Percentiles rank a stretch among this genome's conserved stretches.
Evolutionary conservation across 805 yeast species (phyloP).

Genomic region (Phaffomyces thermotolerans): DNA sequence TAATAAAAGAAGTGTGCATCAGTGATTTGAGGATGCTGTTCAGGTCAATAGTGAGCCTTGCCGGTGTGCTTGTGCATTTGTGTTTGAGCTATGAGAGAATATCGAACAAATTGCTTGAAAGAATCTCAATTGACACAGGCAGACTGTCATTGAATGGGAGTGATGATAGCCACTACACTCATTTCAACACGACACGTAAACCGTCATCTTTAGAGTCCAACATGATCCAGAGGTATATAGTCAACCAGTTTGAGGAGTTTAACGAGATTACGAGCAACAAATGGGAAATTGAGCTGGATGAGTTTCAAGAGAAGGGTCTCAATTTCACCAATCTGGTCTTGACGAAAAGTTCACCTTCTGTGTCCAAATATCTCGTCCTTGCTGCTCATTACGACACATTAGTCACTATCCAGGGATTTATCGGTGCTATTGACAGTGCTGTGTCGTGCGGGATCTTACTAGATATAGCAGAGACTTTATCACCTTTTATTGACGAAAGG

Average conservation of each 20-base stretch:
- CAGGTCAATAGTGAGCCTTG: no score
- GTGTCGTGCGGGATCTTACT: slow-evolving; percentile 48
- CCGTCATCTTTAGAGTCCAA: slow-evolving; percentile 38
- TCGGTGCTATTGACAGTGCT: slow-evolving; percentile 57
- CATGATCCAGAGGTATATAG: slow-evolving; percentile 31
- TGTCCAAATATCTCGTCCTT: slow-evolving; percentile 28
- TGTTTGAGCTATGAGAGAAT: slow-evolving; percentile 7
- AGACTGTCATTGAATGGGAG: slow-evolving; percentile 13
- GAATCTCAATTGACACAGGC: slow-evolving; percentile 3
- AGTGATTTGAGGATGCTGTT: no score
- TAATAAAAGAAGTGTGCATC: background rate
- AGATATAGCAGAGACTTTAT: slow-evolving; percentile 30
- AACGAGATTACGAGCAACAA: slow-evolving; percentile 20
- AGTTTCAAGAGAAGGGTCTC: slow-evolving; percentile 30
- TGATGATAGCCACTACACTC: slow-evolving; percentile 19
- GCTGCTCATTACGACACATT: slow-evolving; percentile 52
- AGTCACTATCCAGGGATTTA: slow-evolving; percentile 41
- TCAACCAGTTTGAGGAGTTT: slow-evolving; percentile 25
- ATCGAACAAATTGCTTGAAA: background rate
- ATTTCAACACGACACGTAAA: slow-evolving; percentile 31
- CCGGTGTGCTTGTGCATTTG: background rate
- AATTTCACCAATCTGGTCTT: slow-evolving; percentile 34
- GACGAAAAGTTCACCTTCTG: slow-evolving; percentile 20
- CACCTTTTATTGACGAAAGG: slow-evolving; percentile 9
- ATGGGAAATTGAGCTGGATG: slow-evolving; percentile 26